Base-by-base conservation (phyloP, 257 asterid genomes). In the Solanum pennellii region DNA sequence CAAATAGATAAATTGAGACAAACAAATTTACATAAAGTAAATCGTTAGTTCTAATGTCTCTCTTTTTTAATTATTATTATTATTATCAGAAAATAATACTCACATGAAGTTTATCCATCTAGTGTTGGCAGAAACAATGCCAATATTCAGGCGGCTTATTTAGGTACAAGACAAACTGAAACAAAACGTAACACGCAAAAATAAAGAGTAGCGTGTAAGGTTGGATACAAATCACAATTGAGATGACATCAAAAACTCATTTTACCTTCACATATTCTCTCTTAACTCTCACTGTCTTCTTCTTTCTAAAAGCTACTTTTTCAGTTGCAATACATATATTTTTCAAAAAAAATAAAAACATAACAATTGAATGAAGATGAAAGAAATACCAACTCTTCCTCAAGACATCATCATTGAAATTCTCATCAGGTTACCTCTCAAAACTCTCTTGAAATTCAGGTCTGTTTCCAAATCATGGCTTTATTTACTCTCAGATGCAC, bases 351-450 rank as follows among this genome's bases (percentile, higher is more conserved):
- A 5, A 49, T 7, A 49, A 49, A 49, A 49, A 5, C 59, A 49
- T 27, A 39, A 9, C 56, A 21, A 39, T 75, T 37, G 52, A 37
- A 37, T 39, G 31, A 21, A 37, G 20, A 77, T 77, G 83, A n/a
- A 68, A 27, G 9, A 23, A 6, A 23, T 86, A 1, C 91, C 91
- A 15, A 87, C 82, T 14, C 93, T 94, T 85, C 96, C 93, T 20
- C 66, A 89, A 83, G 96, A 94, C 60, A 60, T 93, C 79, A 89
- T 91, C 12, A 7, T 60, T 12, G 94, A 92, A 68, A 90, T 94
- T 76, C 93, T 93, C 62, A 12, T 88, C n/a, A 89, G 92, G 83
- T 92, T 93, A 45, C 93, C 96, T 0, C 92, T 90, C 9, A 88
- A 83, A 90, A 86, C 93, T 66, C 91, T 94, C 86, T 20, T 84